Evolutionary conservation across 495 filamentous ascomycete species (phyloP), one percentile per base, ranked within the genome.

Genomic region (Aspergillus wentii): DNA sequence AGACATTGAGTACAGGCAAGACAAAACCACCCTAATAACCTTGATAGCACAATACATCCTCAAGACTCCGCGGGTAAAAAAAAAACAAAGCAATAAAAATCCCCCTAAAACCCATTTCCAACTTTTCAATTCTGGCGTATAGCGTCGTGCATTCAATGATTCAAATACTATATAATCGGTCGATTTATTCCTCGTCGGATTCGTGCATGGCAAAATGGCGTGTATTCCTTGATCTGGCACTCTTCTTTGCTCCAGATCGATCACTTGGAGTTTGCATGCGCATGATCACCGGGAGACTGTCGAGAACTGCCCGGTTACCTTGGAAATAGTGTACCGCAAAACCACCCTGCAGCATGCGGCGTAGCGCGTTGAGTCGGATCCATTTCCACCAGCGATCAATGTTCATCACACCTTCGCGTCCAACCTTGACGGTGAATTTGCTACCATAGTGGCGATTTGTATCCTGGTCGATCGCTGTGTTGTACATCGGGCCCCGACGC

Each of bases 371-470:
- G 32, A 94, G 60, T 17, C 88, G 75, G 46, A 85, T 72, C 46
- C 91, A 74, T 48, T 95, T 90, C 75, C 86, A 92, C 91, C 91
- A 97, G 26, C 76, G 80, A 51, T 96, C 86, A 38, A 97, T 88
- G 41, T 74, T 74, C 71, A 95, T 79, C 26, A 79, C 69, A 5
- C 83, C 79, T 41, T 78, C 75, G 17, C 76, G 74, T 40, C 86
- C 78, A 22, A 95, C 78, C 41, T 80, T 78, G 23, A 95, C 76
- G 10, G 75, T 85, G 61, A 92, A 67, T 15, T 88, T 76, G 46
- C 81, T 86, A 14, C 90, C 90, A 48, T 86, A 87, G 38, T 82
- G 77, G 14, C 71, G 70, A 27, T 83, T 82, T 0, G 77, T 83
- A 17, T 85, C 79, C n/a, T 83, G 71, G 42, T 84, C 73, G 37